phyloP scores from a whole-genome alignment of 2,329 filamentous ascomycete genomes.

The Cladosporium sp. region DNA sequence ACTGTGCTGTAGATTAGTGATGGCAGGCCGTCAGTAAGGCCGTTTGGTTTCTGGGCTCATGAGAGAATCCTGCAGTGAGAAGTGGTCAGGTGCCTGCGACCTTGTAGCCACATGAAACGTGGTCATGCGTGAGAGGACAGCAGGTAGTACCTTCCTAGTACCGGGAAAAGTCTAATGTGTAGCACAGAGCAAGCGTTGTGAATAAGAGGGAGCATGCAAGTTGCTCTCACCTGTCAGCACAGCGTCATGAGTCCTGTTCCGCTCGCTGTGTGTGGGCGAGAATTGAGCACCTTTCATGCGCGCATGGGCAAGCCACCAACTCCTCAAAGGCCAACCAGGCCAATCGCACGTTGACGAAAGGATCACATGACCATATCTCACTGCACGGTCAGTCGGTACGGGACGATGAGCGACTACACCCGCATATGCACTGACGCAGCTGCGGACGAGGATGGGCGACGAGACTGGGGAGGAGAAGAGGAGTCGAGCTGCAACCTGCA shows the following conservation, averaged over 20 bases:
- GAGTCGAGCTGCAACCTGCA: slow-evolving; percentile 6
- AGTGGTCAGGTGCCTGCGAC: slow-evolving; percentile 19
- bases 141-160: background rate
- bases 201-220: slow-evolving; percentile 8
- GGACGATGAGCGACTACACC: slow-evolving; percentile 3
- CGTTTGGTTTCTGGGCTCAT: background rate
- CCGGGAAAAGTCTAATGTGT: slow-evolving; percentile 7
- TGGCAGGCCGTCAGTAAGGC: slow-evolving; percentile 4
- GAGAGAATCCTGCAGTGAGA: background rate
- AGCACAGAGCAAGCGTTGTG: background rate
- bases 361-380: slow-evolving; percentile 12
- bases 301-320: slow-evolving; percentile 14
- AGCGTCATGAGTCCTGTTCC: slow-evolving; percentile 13
- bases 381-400: slow-evolving; percentile 18
- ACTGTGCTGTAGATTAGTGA: slow-evolving; percentile 16
- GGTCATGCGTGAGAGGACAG: slow-evolving; percentile 15
- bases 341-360: background rate
- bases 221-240: slow-evolving; percentile 8
- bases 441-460: background rate
- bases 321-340: slow-evolving; percentile 1
- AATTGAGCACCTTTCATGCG: slow-evolving; percentile 13
- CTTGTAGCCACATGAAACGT: slow-evolving; percentile 13
- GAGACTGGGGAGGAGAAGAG: background rate
- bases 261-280: background rate
- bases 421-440: slow-evolving; percentile 4